Percentiles rank a stretch among this genome's conserved stretches.
phyloP scores from a whole-genome alignment of 2,329 filamentous ascomycete genomes.

The Blastomyces emzantsi region DNA sequence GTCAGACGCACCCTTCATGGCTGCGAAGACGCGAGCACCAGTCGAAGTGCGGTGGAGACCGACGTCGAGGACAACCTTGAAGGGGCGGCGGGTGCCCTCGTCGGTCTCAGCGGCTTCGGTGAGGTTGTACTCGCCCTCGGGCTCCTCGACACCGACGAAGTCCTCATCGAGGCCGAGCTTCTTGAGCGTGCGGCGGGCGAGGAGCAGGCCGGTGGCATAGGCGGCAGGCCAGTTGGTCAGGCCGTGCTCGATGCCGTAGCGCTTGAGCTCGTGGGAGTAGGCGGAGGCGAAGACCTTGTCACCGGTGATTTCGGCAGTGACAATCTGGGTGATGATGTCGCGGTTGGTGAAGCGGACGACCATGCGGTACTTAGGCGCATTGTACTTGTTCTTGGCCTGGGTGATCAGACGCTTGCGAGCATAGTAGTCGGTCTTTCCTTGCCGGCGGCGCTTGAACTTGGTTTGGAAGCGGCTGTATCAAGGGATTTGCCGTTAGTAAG shows the following conservation, averaged over 20 bases:
- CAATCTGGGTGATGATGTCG: constrained; percentile 97
- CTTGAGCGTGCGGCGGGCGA: constrained; percentile 91
- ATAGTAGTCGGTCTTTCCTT: constrained; percentile 99
- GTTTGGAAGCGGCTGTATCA: constrained; percentile 84
- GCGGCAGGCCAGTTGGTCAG: constrained; percentile 99
- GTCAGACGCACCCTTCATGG: constrained; percentile 99
- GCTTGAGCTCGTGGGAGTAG: constrained; percentile 95
- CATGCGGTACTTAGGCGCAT: constrained; percentile 98
- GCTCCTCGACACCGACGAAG: constrained; percentile 94
- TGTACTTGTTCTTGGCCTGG: constrained; percentile 99
- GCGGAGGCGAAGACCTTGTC: constrained; percentile 93
- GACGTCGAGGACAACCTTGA: constrained; percentile 99
- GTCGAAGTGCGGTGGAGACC: constrained; percentile 96
- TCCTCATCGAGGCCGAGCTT: constrained; percentile 93
- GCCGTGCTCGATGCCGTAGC: constrained; percentile 96
- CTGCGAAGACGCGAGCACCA: constrained; percentile 96
- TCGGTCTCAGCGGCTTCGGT: constrained; percentile 90
- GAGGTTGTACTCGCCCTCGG: constrained; percentile 89
- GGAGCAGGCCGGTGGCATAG: constrained; percentile 91
- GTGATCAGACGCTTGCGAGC: constrained; percentile 98
- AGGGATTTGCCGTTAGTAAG: constrained; percentile 1
- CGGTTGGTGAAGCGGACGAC: constrained; percentile 99
- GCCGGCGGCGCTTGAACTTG: constrained; percentile 96
- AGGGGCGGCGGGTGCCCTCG: constrained; percentile 82
- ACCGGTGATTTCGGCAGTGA: constrained; percentile 89